Conservation (phyloP, 768 basidiomycete genomes). For the Chalciporus chontae region DNA sequence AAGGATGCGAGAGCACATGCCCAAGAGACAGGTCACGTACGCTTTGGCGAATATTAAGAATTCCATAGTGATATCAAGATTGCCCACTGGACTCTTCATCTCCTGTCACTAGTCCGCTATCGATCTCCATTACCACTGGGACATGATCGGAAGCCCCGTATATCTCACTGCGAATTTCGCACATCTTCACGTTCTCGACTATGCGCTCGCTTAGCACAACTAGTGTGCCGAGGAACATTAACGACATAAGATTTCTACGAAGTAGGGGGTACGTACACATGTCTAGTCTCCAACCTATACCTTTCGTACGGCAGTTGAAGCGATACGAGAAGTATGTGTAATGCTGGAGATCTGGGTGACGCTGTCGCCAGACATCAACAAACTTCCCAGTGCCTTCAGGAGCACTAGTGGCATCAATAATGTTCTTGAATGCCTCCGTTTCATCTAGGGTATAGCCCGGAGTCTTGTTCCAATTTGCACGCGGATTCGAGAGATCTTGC, state of each 20-base stretch:
- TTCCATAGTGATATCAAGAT: background rate
- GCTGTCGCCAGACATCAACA: conserved; percentile 76
- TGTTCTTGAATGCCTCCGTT: conserved; percentile 67
- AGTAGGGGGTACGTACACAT: conserved; percentile 53
- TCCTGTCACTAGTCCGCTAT: conserved; percentile 36
- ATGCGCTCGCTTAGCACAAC: conserved; percentile 77
- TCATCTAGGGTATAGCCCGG: conserved; percentile 83
- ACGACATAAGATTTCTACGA: background rate
- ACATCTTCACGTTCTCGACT: conserved; percentile 62
- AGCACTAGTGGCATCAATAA: conserved; percentile 51
- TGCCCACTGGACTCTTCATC: background rate
- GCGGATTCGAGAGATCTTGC: conserved; percentile 65
- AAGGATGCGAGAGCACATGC: conserved; percentile 91
- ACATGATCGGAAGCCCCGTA: conserved; percentile 88
- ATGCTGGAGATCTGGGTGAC: conserved; percentile 63
- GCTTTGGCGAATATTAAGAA: conserved; percentile 78
- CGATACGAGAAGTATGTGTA: conserved; percentile 86
- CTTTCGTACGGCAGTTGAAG: conserved; percentile 75
- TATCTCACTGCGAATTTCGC: conserved; percentile 82
- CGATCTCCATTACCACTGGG: conserved; percentile 75
- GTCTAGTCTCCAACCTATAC: conserved; percentile 85
- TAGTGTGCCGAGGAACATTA: conserved; percentile 27
- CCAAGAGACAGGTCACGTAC: conserved; percentile 76
- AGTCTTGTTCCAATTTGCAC: conserved; percentile 83
- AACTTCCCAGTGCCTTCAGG: conserved; percentile 45